These are phyloP conservation scores for Sporobolomyces pararoseus DNA, from an alignment of 768 basidiomycete species.

Conservation along the genomic window DNA sequence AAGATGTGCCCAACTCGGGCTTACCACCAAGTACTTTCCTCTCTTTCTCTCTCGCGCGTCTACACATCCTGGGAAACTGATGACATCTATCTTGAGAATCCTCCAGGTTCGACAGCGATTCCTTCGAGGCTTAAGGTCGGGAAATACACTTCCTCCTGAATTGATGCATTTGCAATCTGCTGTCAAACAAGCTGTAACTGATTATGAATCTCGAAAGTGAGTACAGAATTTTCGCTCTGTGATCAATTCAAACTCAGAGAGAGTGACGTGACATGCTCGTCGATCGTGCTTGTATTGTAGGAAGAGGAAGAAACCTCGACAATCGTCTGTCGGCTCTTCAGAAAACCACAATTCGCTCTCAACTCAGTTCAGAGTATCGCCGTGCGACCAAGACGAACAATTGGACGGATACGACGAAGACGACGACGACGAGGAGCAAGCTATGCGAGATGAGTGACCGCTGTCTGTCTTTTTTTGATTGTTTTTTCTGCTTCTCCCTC, in stretches of 20 bases:
- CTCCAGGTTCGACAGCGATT: slow-evolving; percentile 45
- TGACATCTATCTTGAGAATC: not conserved
- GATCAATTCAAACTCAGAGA: no score
- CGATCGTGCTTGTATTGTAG: no score
- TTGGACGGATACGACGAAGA: not conserved
- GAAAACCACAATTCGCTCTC: not conserved
- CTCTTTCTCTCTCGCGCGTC: not conserved
- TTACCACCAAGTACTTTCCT: slow-evolving; percentile 42
- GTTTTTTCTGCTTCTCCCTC: not conserved
- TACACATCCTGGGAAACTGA: not conserved
- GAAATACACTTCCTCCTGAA: slow-evolving; percentile 30
- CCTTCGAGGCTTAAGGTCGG: slow-evolving; percentile 39
- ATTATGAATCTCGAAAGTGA: slow-evolving; percentile 26
- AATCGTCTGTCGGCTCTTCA: not conserved
- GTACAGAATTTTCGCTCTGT: not conserved
- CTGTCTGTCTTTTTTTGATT: no score
- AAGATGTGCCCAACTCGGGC: slow-evolving; percentile 42
- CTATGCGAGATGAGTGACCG: not conserved
- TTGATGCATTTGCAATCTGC: slow-evolving; percentile 26
- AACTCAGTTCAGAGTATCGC: not conserved
- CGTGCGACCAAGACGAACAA: not conserved
- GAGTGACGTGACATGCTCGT: no score
- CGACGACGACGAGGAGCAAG: not conserved
- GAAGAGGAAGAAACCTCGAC: slow-evolving; percentile 18
- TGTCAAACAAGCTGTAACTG: slow-evolving; percentile 16